These are phyloP conservation scores for Leccinum pellstonianum DNA, from an alignment of 768 basidiomycete species.

Conservation along the genomic window DNA sequence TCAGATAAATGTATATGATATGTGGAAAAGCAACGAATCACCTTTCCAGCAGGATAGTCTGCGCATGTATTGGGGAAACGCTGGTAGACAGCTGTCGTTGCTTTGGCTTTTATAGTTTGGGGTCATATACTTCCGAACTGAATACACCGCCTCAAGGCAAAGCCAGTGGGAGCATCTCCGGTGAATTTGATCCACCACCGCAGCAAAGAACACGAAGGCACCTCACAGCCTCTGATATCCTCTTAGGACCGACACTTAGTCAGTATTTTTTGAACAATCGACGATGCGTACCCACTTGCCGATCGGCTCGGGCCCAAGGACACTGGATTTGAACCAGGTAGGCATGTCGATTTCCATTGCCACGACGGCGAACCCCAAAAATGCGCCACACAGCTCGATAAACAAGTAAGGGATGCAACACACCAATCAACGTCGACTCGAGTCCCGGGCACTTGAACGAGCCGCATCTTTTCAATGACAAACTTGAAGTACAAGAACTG, in stretches of 20 bases:
- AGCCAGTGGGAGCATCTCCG: not conserved
- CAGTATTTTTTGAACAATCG: not conserved
- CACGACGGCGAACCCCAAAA: not conserved
- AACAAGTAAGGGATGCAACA: not conserved
- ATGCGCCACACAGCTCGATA: not conserved
- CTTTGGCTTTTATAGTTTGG: not conserved
- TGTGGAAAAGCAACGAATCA: not conserved
- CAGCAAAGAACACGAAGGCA: not conserved
- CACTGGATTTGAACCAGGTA: not conserved
- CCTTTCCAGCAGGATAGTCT: constrained; percentile 1
- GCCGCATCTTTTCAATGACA: not conserved
- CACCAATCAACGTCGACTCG: too few relatives aligned
- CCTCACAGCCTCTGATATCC: not conserved
- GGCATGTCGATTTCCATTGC: not conserved
- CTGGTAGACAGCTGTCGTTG: not conserved
- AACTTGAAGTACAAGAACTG: not conserved
- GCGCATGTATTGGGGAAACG: constrained; percentile 1
- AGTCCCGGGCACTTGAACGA: not conserved
- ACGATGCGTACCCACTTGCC: too few relatives aligned
- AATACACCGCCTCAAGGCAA: not conserved
- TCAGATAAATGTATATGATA: not conserved
- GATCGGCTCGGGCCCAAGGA: too few relatives aligned
- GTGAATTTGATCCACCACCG: not conserved
- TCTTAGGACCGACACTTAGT: too few relatives aligned
- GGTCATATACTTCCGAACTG: not conserved